phyloP scores from a whole-genome alignment of 768 basidiomycete genomes.

The Tremella fuciformis region DNA sequence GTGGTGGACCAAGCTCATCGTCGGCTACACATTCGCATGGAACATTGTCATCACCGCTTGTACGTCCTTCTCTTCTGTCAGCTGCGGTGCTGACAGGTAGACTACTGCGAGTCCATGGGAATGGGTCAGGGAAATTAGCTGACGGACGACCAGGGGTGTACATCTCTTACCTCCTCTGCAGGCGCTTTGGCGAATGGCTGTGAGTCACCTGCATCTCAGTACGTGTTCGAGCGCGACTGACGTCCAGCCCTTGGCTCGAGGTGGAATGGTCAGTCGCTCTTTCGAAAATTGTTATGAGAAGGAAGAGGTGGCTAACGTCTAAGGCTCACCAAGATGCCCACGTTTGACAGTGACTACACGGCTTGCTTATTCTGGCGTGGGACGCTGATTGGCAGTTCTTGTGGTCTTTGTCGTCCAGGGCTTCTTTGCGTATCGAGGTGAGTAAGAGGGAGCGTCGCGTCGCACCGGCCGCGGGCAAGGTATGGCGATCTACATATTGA shows the following conservation, averaged over 20 bases:
- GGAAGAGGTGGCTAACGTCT: not conserved
- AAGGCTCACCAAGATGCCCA: slow-evolving; percentile 4
- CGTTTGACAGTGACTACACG: slow-evolving; percentile 1
- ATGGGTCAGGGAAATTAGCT: not conserved
- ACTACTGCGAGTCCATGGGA: too few species aligned
- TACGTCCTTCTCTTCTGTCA: not conserved
- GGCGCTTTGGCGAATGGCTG: slow-evolving; percentile 34
- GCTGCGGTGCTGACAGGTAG: slow-evolving; percentile 4
- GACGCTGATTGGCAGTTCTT: not conserved
- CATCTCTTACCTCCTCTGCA: slow-evolving; percentile 32
- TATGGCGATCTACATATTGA: too few species aligned
- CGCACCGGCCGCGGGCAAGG: too few species aligned
- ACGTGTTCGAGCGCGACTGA: not conserved
- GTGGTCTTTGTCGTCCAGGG: slow-evolving; percentile 22
- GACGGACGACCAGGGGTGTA: slow-evolving; percentile 27
- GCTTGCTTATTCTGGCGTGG: not conserved
- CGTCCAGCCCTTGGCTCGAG: slow-evolving; percentile 7
- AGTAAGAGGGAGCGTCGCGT: not conserved
- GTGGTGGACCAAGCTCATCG: slow-evolving; percentile 22
- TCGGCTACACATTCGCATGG: slow-evolving; percentile 13
- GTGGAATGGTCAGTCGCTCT: not conserved
- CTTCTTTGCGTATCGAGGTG: slow-evolving; percentile 28
- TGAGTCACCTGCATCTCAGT: slow-evolving; percentile 9
- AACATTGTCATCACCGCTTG: not conserved
- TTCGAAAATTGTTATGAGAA: slow-evolving; percentile 5